A percentile compares a stretch with the other conserved stretches of the same genome.
Conservation (phyloP, 306 rosid genomes). For the Gynostemma pentaphyllum region DNA sequence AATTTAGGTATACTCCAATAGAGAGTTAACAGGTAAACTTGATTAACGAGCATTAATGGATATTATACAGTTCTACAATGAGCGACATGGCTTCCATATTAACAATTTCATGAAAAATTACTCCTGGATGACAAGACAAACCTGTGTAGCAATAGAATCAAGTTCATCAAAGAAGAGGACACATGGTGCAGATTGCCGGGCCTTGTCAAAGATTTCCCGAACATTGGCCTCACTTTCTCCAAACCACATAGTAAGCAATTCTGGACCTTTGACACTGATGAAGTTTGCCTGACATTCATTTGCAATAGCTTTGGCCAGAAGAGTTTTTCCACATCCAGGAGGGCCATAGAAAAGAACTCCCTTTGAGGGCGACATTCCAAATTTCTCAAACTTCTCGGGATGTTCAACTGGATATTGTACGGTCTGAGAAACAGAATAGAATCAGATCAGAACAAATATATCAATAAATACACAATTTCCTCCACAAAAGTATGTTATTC, state of each 20-base stretch:
- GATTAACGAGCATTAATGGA: background rate
- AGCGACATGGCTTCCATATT: background rate
- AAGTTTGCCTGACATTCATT: conserved; percentile 32
- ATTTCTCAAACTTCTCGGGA: conserved; percentile 28
- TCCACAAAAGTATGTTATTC: background rate
- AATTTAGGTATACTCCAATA: no score
- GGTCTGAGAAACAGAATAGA: conserved; percentile 12
- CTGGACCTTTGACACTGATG: conserved; percentile 28
- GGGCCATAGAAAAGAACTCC: conserved; percentile 40
- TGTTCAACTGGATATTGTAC: conserved; percentile 27
- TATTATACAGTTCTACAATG: background rate
- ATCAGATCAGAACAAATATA: background rate
- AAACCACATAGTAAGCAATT: conserved; percentile 23
- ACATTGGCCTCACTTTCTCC: conserved; percentile 28
- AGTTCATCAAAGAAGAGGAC: conserved; percentile 26
- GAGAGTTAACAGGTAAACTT: background rate
- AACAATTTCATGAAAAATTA: background rate
- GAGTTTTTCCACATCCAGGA: conserved; percentile 30
- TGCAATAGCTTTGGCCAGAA: conserved; percentile 28
- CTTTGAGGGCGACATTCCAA: conserved; percentile 24
- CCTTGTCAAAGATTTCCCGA: conserved; percentile 24
- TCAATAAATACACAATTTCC: background rate
- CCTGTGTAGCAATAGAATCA: conserved; percentile 26
- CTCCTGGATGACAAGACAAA: background rate
- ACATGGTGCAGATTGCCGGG: conserved; percentile 25